phyloP scores from a whole-genome alignment of 805 yeast genomes.

The Saturnispora halmiae region DNA sequence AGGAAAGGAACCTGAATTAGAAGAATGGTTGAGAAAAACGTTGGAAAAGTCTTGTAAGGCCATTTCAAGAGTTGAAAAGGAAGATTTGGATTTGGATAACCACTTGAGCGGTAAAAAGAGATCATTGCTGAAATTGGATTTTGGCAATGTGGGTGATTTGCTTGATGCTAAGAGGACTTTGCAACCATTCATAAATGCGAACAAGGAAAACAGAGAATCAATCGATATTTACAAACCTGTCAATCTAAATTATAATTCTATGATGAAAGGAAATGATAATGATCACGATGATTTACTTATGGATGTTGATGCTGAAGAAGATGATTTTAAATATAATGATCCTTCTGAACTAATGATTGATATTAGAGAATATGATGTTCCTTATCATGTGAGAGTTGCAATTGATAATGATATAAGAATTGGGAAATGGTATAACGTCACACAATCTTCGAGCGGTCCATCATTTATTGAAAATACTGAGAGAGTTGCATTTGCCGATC shows the following conservation, averaged over 20 bases:
- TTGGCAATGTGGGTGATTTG: slow-evolving; percentile 67
- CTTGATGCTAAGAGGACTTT: slow-evolving; percentile 63
- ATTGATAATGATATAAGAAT: slow-evolving; percentile 81
- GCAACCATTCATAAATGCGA: slow-evolving; percentile 61
- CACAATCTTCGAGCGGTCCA: slow-evolving; percentile 48
- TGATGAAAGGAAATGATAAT: slow-evolving; percentile 23
- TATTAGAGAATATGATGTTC: slow-evolving; percentile 90
- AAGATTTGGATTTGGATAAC: slow-evolving; percentile 74
- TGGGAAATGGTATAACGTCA: slow-evolving; percentile 91
- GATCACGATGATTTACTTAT: slow-evolving; percentile 22
- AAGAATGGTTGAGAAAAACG: slow-evolving; percentile 64
- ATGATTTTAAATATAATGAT: slow-evolving; percentile 30
- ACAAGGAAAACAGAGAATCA: slow-evolving; percentile 51
- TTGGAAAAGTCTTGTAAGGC: slow-evolving; percentile 58
- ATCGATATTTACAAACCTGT: slow-evolving; percentile 59
- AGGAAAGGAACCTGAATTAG: slow-evolving; percentile 64
- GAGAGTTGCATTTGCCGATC: slow-evolving; percentile 91
- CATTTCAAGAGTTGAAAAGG: slow-evolving; percentile 51
- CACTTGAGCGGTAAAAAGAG: slow-evolving; percentile 73
- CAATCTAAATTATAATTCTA: slow-evolving; percentile 31
- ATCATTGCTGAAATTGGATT: slow-evolving; percentile 55
- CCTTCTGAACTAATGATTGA: slow-evolving; percentile 66
- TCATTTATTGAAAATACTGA: slow-evolving; percentile 53
- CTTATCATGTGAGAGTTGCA: slow-evolving; percentile 93
- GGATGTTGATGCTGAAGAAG: slow-evolving; percentile 19